Evolutionary conservation across 2,329 filamentous ascomycete genomes (phyloP).

Genomic region (Parascedosporium putredinis): DNA sequence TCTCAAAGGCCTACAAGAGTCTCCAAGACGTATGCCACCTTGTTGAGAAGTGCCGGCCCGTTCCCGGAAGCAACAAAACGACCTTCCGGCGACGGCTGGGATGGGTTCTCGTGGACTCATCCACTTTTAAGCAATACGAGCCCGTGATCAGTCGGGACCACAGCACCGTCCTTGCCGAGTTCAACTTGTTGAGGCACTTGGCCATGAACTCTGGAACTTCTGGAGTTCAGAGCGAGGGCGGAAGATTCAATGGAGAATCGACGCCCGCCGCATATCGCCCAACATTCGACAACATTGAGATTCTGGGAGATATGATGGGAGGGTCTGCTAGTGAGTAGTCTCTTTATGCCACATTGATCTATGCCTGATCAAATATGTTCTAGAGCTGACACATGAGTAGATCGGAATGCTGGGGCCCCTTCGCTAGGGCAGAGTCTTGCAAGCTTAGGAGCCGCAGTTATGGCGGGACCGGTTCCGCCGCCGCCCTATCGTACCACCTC

Average conservation of each 20-base stretch:
- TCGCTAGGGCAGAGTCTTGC: not conserved
- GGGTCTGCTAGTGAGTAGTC: not conserved
- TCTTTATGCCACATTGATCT: not conserved
- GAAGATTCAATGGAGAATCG: not conserved
- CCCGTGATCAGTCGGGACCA: constrained; percentile 19
- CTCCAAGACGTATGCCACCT: constrained; percentile 19
- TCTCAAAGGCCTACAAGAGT: constrained; percentile 17
- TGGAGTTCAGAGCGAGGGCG: not conserved
- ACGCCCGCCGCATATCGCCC: not conserved
- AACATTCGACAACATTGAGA: not conserved
- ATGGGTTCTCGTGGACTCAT: constrained; percentile 17
- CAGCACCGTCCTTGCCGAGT: constrained; percentile 18
- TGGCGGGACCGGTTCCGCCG: not conserved
- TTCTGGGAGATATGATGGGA: not conserved
- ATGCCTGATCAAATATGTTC: not conserved
- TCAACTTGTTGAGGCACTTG: constrained; percentile 16
- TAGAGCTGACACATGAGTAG: not conserved
- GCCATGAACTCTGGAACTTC: not conserved
- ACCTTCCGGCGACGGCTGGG: constrained; percentile 14
- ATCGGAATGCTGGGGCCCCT: not conserved
- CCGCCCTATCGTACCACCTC: not conserved
- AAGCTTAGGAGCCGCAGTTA: not conserved
- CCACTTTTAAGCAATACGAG: constrained; percentile 17
- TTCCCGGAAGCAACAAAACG: constrained; percentile 13
- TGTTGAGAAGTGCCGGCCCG: constrained; percentile 20